Percentiles rank a stretch among this genome's conserved stretches.
Conservation (phyloP, 805 yeast species). For the Ogataea chonburiensis region DNA sequence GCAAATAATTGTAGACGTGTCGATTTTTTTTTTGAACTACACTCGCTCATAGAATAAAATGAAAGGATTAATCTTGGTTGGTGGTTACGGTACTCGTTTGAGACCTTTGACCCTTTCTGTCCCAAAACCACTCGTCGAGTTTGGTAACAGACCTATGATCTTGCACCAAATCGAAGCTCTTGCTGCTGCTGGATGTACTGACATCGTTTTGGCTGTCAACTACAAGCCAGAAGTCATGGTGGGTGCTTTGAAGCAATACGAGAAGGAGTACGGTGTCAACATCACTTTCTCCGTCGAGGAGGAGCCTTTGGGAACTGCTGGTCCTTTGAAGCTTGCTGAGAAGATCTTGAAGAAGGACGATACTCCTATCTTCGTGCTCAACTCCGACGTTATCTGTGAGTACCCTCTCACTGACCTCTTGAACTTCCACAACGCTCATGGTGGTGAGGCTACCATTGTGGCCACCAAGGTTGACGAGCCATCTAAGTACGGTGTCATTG, state of each 20-base stretch:
- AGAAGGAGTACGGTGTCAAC: slow-evolving; percentile 87
- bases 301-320: slow-evolving; percentile 99
- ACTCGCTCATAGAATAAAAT: slow-evolving; percentile 37
- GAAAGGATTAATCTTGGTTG: slow-evolving; percentile 98
- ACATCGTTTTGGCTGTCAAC: slow-evolving; percentile 97
- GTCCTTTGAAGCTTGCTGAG: slow-evolving; percentile 97
- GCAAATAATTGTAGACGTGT: slow-evolving; percentile 10
- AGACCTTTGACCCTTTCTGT: slow-evolving; percentile 95
- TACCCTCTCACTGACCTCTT: slow-evolving; percentile 94
- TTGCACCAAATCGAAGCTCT: slow-evolving; percentile 97
- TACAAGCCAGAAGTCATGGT: slow-evolving; percentile 99
- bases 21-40: slow-evolving; percentile 9
- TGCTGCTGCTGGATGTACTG: slow-evolving; percentile 98
- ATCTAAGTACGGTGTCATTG: slow-evolving; percentile 98
- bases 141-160: slow-evolving; percentile 99
- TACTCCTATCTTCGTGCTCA: slow-evolving; percentile 94
- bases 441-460: slow-evolving; percentile 97
- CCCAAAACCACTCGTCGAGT: slow-evolving; percentile 97
- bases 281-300: slow-evolving; percentile 98
- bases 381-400: slow-evolving; percentile 98
- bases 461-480: slow-evolving; percentile 99
- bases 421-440: slow-evolving; percentile 90
- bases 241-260: slow-evolving; percentile 89
- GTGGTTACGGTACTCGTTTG: slow-evolving; percentile 99
- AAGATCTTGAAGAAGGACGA: slow-evolving; percentile 89